These are phyloP conservation scores for Phyllosticta ampelicida DNA, from an alignment of 2,329 filamentous ascomycete genomes.

Conservation along the genomic window DNA sequence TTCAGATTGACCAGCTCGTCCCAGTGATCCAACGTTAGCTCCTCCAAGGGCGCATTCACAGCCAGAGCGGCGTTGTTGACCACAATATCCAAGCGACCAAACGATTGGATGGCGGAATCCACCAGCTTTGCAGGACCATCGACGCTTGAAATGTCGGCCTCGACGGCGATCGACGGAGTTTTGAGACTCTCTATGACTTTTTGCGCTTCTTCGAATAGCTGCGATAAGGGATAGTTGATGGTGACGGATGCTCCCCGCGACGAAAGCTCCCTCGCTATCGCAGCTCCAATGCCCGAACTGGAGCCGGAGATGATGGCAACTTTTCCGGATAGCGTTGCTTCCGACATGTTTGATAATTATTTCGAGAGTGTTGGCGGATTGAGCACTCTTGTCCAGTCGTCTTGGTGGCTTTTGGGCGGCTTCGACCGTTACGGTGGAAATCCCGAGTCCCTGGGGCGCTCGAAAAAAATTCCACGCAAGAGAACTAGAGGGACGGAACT, in stretches of 20 bases:
- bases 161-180: slow-evolving; percentile 27
- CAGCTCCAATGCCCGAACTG: slow-evolving; percentile 35
- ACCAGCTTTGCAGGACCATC: slow-evolving; percentile 24
- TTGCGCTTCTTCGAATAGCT: slow-evolving; percentile 21
- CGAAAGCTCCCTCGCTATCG: slow-evolving; percentile 33
- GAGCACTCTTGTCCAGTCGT: too few species aligned
- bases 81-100: slow-evolving; percentile 37
- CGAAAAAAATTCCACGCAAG: neutral
- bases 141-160: slow-evolving; percentile 27
- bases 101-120: slow-evolving; percentile 27
- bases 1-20: slow-evolving; percentile 34
- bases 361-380: neutral
- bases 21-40: slow-evolving; percentile 32
- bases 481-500: neutral
- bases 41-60: slow-evolving; percentile 28
- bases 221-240: slow-evolving; percentile 38
- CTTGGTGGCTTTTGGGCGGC: neutral
- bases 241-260: slow-evolving; percentile 33
- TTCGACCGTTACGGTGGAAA: neutral
- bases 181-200: slow-evolving; percentile 19
- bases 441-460: neutral
- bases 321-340: slow-evolving; percentile 12
- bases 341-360: slow-evolving; percentile 1
- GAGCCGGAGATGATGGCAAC: slow-evolving; percentile 35
- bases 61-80: slow-evolving; percentile 38